Conservation (phyloP, 2,329 filamentous ascomycete species). For the Claviceps digitariae region DNA sequence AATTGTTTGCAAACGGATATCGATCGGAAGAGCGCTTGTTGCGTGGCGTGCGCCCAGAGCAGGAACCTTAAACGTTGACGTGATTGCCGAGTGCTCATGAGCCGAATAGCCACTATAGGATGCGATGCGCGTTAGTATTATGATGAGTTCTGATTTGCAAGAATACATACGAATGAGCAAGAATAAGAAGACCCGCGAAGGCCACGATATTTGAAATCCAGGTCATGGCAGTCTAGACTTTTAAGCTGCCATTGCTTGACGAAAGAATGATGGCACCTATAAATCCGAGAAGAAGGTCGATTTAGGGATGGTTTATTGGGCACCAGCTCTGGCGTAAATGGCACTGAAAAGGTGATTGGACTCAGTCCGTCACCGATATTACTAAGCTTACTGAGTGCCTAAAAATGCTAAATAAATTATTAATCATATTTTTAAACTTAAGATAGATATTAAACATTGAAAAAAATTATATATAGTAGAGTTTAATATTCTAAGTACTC, state of each 20-base stretch:
- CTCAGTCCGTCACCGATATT: too few species aligned
- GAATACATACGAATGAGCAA: conserved; percentile 68
- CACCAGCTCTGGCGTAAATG: too few species aligned
- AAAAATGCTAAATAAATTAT: too few species aligned
- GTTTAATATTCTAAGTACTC: too few species aligned
- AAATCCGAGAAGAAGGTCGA: too few species aligned
- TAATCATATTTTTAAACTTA: too few species aligned
- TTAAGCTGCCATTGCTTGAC: not conserved
- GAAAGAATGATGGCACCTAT: not conserved
- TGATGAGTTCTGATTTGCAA: not conserved
- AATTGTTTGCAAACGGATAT: conserved; percentile 80
- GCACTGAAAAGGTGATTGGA: too few species aligned
- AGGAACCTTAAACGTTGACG: conserved; percentile 37
- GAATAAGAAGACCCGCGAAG: conserved; percentile 53
- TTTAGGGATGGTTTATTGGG: too few species aligned
- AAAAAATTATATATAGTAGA: too few species aligned
- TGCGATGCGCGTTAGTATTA: conserved; percentile 8
- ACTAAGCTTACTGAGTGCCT: too few species aligned
- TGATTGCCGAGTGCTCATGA: conserved; percentile 74
- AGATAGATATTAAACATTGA: too few species aligned
- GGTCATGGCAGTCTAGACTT: not conserved
- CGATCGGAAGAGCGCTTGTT: conserved; percentile 52
- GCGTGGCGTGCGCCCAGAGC: conserved; percentile 27
- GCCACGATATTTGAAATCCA: conserved; percentile 1
- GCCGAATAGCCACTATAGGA: conserved; percentile 77